Conservation (phyloP, 371 early-diverging fungal genomes). For the Fennellomyces sp. region DNA sequence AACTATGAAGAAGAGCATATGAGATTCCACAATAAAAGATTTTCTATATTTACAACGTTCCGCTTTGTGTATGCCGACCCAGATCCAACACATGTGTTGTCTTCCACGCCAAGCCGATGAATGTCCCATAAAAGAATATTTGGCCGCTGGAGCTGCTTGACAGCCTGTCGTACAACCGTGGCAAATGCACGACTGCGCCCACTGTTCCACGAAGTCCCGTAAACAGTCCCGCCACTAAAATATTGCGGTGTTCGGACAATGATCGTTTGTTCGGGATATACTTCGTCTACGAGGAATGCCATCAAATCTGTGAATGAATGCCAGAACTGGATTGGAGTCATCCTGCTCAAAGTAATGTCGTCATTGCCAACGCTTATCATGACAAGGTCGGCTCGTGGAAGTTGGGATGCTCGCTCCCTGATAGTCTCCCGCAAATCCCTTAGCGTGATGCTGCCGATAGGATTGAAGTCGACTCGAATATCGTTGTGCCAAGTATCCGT, state of each 20-base stretch:
- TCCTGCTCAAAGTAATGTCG: slow-evolving; percentile 21
- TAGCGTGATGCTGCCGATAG: slow-evolving; percentile 18
- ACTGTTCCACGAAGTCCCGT: slow-evolving; percentile 25
- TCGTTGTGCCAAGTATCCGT: slow-evolving; percentile 12
- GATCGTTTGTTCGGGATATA: slow-evolving; percentile 27
- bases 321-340: slow-evolving; percentile 29
- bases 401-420: slow-evolving; percentile 3
- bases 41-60: slow-evolving; percentile 24
- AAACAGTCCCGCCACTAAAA: slow-evolving; percentile 13
- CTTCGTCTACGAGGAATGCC: slow-evolving; percentile 6
- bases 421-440: slow-evolving; percentile 21
- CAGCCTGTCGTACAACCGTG: slow-evolving; percentile 20
- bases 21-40: slow-evolving; percentile 19
- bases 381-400: slow-evolving; percentile 35
- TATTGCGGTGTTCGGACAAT: slow-evolving; percentile 37
- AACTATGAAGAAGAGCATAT: slow-evolving; percentile 10
- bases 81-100: slow-evolving; percentile 13
- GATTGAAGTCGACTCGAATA: slow-evolving; percentile 21
- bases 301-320: slow-evolving; percentile 20
- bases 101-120: slow-evolving; percentile 30
- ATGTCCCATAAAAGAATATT: slow-evolving; percentile 32
- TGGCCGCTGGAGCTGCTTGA: slow-evolving; percentile 7
- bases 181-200: slow-evolving; percentile 40
- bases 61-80: slow-evolving; percentile 23
- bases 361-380: slow-evolving; percentile 31